These are phyloP conservation scores for Polyplosphaeria fusca DNA, from an alignment of 495 filamentous ascomycete genomes.

Conservation along the genomic window DNA sequence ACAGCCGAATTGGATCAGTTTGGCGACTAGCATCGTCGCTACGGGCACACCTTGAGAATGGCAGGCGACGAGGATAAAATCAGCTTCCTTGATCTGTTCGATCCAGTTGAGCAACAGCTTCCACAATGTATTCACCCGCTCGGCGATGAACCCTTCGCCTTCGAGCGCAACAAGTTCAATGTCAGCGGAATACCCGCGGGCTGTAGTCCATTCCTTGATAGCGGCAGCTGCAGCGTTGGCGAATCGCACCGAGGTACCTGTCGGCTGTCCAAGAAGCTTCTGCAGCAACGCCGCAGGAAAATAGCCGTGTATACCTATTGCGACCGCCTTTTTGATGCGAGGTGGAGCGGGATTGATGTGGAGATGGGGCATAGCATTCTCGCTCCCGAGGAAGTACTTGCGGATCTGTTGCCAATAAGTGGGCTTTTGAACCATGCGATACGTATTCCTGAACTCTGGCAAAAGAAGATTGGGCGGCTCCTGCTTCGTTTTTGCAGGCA, in stretches of 20 bases:
- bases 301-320: conserved; percentile 92
- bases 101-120: conserved; percentile 94
- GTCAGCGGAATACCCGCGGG: conserved; percentile 49
- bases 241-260: conserved; percentile 90
- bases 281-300: conserved; percentile 84
- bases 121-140: conserved; percentile 89
- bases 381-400: conserved; percentile 32
- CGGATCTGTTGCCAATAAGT: conserved; percentile 38
- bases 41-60: conserved; percentile 97
- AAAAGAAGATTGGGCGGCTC: conserved; percentile 37
- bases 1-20: conserved; percentile 76
- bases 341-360: conserved; percentile 65
- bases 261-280: conserved; percentile 86
- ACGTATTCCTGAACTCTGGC: conserved; percentile 38
- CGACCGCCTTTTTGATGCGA: conserved; percentile 75
- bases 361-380: conserved; percentile 59
- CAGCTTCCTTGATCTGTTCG: conserved; percentile 79
- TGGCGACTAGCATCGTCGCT: conserved; percentile 86
- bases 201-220: conserved; percentile 74
- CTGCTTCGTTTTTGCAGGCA: conserved; percentile 10
- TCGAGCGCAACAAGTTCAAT: conserved; percentile 93
- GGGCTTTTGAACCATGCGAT: conserved; percentile 31
- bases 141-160: conserved; percentile 93
- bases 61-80: conserved; percentile 84
- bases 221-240: conserved; percentile 82